Conservation (phyloP, 306 rosid genomes). For the Malus fusca region DNA sequence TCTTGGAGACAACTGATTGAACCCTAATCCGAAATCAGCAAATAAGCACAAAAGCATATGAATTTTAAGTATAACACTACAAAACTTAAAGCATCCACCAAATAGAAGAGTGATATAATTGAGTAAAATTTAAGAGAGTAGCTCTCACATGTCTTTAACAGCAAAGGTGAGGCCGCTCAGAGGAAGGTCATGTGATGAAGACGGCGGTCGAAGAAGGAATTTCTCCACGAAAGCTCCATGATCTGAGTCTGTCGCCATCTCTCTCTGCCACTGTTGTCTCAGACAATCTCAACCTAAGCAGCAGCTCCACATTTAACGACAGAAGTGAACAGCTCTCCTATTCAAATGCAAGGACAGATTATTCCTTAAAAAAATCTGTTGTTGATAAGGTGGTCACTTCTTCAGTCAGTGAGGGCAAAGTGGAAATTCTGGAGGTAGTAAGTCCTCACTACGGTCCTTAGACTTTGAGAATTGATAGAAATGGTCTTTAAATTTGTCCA, state of each 20-base stretch:
- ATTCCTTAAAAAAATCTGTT: not conserved
- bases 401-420: not conserved
- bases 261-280: not conserved
- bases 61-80: no score
- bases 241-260: slow-evolving; percentile 41
- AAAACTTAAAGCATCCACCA: no score
- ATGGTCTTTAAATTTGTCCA: no score
- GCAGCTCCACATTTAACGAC: not conserved
- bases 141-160: slow-evolving; percentile 74
- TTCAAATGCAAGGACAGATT: not conserved
- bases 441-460: no score
- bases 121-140: not conserved
- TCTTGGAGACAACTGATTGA: no score
- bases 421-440: not conserved
- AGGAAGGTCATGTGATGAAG: slow-evolving; percentile 45
- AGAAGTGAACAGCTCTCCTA: not conserved
- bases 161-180: slow-evolving; percentile 75
- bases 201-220: slow-evolving; percentile 46
- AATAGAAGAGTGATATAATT: not conserved
- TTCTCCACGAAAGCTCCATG: slow-evolving; percentile 72
- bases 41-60: no score
- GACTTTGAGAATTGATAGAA: no score
- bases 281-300: not conserved
- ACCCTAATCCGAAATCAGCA: no score
- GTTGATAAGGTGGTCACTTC: not conserved